Percentiles rank a stretch among this genome's conserved stretches.
phyloP scores from a whole-genome alignment of 441 rosid genomes.

The Lepidium campestre region DNA sequence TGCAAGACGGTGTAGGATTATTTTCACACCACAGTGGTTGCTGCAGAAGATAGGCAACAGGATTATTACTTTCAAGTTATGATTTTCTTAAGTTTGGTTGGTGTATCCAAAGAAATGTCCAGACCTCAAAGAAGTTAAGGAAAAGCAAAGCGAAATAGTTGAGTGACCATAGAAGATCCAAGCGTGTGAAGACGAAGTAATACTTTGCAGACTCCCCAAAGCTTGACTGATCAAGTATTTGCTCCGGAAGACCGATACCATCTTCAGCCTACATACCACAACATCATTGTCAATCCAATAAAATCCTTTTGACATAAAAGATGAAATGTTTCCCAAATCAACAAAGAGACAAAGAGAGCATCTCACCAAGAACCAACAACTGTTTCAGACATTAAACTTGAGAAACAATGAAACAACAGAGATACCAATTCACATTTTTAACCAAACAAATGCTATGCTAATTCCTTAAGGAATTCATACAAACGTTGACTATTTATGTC shows the following conservation, averaged over 20 bases:
- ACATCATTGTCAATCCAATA: not conserved
- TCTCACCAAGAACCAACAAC: not conserved
- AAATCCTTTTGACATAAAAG: not conserved
- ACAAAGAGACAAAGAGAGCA: not conserved
- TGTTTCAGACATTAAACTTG: not conserved
- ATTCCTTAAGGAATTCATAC: not conserved
- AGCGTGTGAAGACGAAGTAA: constrained; percentile 57
- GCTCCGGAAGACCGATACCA: constrained; percentile 88
- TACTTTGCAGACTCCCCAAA: constrained; percentile 57
- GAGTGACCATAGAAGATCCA: constrained; percentile 80
- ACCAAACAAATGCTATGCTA: not conserved
- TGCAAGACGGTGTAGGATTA: constrained; percentile 47
- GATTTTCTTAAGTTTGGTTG: not conserved
- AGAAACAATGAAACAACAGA: not conserved
- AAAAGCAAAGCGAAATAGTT: constrained; percentile 72
- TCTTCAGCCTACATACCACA: constrained; percentile 71
- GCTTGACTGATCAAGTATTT: constrained; percentile 69
- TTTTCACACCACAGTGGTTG: constrained; percentile 87
- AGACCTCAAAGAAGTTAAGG: constrained; percentile 85
- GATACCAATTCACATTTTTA: not conserved
- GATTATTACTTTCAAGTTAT: not conserved
- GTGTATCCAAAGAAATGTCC: not conserved
- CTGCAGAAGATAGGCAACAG: constrained; percentile 37
- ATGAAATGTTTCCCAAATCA: not conserved
- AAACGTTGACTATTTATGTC: not conserved